phyloP scores from a whole-genome alignment of 768 basidiomycete genomes.

The Tricholoma saponaceum region DNA sequence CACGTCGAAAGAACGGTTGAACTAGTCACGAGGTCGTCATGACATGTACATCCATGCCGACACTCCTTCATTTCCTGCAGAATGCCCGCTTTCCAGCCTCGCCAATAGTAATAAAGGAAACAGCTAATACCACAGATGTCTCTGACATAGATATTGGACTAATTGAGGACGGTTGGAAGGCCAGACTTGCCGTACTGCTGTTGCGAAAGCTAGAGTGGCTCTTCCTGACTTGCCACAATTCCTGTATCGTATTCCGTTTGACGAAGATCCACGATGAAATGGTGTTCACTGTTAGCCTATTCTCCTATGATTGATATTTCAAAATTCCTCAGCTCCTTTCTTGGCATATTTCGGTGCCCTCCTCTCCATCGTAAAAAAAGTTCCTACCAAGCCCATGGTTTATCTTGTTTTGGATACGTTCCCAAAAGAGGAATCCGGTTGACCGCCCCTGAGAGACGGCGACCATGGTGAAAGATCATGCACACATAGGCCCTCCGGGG shows the following conservation, averaged over 20 bases:
- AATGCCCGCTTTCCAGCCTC: too few relatives aligned
- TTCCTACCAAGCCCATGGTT: too few relatives aligned
- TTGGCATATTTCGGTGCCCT: conserved; percentile 12
- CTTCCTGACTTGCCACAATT: conserved; percentile 8
- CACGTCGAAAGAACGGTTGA: too few relatives aligned
- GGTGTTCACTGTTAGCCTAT: conserved; percentile 13
- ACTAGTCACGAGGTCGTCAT: too few relatives aligned
- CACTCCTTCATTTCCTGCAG: too few relatives aligned
- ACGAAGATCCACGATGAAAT: not conserved
- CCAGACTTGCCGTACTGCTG: not conserved
- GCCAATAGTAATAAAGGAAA: not conserved
- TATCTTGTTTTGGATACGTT: too few relatives aligned
- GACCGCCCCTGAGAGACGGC: too few relatives aligned
- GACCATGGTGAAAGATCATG: too few relatives aligned
- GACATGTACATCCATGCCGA: too few relatives aligned
- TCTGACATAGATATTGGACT: not conserved
- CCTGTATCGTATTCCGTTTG: not conserved
- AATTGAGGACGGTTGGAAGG: not conserved
- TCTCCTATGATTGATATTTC: conserved; percentile 15
- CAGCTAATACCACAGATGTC: not conserved
- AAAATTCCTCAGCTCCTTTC: conserved; percentile 16
- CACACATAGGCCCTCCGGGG: too few relatives aligned
- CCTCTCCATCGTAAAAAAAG: too few relatives aligned
- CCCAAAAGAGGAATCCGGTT: too few relatives aligned
- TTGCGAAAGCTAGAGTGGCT: not conserved